Base-by-base conservation (phyloP, 129 eudicot species). In the Silybum marianum region DNA sequence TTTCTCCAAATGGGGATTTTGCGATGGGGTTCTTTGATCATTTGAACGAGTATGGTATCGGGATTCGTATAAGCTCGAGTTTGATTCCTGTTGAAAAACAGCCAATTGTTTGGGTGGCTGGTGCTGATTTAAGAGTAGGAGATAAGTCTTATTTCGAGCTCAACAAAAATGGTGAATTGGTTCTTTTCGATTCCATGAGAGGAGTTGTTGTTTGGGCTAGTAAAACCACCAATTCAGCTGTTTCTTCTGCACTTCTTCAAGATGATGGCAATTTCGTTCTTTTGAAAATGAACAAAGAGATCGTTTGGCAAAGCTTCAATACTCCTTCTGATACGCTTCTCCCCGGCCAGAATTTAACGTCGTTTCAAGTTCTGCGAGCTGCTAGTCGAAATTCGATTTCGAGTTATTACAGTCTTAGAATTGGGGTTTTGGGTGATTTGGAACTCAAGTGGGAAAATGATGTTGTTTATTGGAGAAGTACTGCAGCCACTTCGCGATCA, bases 301-400 rank as follows among this genome's bases (percentile, higher is more conserved):
- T 86, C 71, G 86, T 86, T 42, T 91, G 96, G 96, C 93, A 91
- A 80, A 91, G 96, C 83, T 91, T 91, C 51, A 85, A 82, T 44
- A 87, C 83, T 32, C 91, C 93, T 10, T 85, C 85, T 1, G 91
- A 91, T 86, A 89, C 96, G 1, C 90, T 91, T 58, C 87, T 91
- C 7, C 93, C 96, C 0, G 87, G 90, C 7, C 93, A 91, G 85
- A 89, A 85, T 71, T 73, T 91, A 65, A 87, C 91, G 2, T 36
- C 62, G 25, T 69, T 23, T 74, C 89, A 84, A 73, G 75, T 80
- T 8, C 89, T 91, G 24, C 91, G 96, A 21, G 91, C 96, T 81
- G 90, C 91, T 14, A 87, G 88, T 18, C 78, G 86, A 44, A 86
- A 75, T 72, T 86, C 86, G 16, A 39, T 89, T 26, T 89, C 96